Percentiles rank a stretch among this genome's conserved stretches.
Conservation (phyloP, 768 basidiomycete species). For the Russula vinacea region DNA sequence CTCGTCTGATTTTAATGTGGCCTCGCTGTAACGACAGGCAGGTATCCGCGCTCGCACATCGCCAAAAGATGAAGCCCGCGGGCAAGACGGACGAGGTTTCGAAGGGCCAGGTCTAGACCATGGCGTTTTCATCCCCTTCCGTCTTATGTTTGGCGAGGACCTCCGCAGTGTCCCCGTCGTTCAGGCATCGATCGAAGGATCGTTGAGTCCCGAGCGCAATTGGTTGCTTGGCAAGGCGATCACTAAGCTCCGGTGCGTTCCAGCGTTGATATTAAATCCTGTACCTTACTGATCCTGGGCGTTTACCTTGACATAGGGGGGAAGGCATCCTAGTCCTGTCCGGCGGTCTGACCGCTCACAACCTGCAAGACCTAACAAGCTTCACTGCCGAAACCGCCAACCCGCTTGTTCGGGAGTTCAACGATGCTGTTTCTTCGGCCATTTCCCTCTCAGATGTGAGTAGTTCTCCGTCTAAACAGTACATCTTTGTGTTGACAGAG, state of each 20-base stretch:
- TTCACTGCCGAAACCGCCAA: constrained; percentile 51
- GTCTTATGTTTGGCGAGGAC: constrained; percentile 70
- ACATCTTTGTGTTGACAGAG: constrained; percentile 1
- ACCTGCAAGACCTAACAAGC: constrained; percentile 52
- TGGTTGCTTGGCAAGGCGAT: constrained; percentile 66
- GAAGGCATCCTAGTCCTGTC: constrained; percentile 67
- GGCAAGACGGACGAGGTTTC: constrained; percentile 64
- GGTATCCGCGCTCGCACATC: constrained; percentile 53
- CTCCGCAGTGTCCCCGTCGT: constrained; percentile 64
- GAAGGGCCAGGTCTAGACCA: constrained; percentile 67
- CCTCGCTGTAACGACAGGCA: constrained; percentile 43
- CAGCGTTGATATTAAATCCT: not conserved
- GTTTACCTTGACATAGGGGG: constrained; percentile 39
- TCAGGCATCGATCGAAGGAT: constrained; percentile 63
- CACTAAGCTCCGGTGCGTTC: constrained; percentile 51
- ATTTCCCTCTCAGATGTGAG: constrained; percentile 50
- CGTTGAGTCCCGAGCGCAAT: constrained; percentile 56
- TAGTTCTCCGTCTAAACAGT: constrained; percentile 17
- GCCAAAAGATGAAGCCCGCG: constrained; percentile 51
- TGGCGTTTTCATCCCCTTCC: constrained; percentile 78
- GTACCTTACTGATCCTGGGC: not conserved
- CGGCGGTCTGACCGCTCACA: constrained; percentile 69
- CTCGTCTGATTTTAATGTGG: constrained; percentile 1
- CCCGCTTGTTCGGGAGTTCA: constrained; percentile 51
- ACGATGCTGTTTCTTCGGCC: constrained; percentile 57